A percentile compares a stretch with the other conserved stretches of the same genome.
These are phyloP conservation scores for Lactarius quietus DNA, from an alignment of 768 basidiomycete genomes.

Conservation along the genomic window DNA sequence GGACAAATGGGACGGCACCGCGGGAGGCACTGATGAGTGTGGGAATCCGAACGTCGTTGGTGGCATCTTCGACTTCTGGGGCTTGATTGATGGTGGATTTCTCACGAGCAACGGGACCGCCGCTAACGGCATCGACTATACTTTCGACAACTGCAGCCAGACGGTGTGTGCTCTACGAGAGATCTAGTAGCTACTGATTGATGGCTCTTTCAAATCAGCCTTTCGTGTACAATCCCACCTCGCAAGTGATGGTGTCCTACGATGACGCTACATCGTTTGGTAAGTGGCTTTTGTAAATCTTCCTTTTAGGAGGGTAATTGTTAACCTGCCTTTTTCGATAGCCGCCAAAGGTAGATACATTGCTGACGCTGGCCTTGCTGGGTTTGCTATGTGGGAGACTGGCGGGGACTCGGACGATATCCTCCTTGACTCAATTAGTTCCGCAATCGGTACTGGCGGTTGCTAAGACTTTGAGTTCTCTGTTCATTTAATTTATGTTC, in stretches of 20 bases:
- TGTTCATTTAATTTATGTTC: neutral
- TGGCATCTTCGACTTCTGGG: conserved; percentile 59
- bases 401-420: conserved; percentile 41
- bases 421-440: conserved; percentile 35
- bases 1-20: conserved; percentile 51
- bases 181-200: neutral
- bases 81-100: conserved; percentile 51
- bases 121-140: conserved; percentile 44
- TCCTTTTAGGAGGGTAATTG: neutral
- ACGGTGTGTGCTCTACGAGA: conserved; percentile 26
- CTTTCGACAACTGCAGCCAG: conserved; percentile 39
- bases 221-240: conserved; percentile 32
- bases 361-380: conserved; percentile 33
- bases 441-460: conserved; percentile 12
- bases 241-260: conserved; percentile 35
- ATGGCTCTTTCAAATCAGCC: conserved; percentile 27
- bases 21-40: conserved; percentile 47
- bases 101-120: conserved; percentile 42
- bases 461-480: neutral
- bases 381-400: conserved; percentile 46
- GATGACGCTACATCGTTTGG: conserved; percentile 35
- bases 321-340: conserved; percentile 23
- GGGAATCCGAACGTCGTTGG: conserved; percentile 49
- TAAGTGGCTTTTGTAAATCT: conserved; percentile 6
- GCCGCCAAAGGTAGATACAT: conserved; percentile 45